Evolutionary conservation across 352 stramenopile species (phyloP).

Genomic region (Phytophthora podocarpi): DNA sequence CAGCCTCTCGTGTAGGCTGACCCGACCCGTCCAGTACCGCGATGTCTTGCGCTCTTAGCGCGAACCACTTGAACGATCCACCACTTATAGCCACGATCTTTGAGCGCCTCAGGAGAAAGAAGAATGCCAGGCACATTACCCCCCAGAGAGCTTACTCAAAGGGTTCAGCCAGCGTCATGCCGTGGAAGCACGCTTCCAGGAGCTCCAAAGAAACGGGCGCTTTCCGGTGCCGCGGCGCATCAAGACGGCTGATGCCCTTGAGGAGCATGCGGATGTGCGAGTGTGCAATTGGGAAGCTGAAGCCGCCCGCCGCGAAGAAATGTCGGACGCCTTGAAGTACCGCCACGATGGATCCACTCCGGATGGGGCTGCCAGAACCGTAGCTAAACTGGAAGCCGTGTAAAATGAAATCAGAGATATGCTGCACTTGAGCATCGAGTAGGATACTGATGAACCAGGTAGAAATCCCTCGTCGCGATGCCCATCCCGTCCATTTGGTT

Average conservation of each 20-base stretch:
- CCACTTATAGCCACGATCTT: constrained; percentile 6
- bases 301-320: background rate
- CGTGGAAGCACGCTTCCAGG: background rate
- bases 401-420: constrained; percentile 9
- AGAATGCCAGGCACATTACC: constrained; percentile 19
- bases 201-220: background rate
- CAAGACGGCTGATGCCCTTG: constrained; percentile 10
- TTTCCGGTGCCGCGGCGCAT: background rate
- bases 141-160: constrained; percentile 14
- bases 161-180: background rate
- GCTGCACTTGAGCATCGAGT: background rate
- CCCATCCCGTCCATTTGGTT: background rate
- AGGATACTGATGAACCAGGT: background rate
- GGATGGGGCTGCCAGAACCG: background rate
- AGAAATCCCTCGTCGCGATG: background rate
- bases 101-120: constrained; percentile 13
- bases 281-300: constrained; percentile 1
- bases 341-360: background rate
- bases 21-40: background rate
- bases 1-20: too few relatives aligned
- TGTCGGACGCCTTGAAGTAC: background rate
- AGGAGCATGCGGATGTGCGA: constrained; percentile 12
- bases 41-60: constrained; percentile 4
- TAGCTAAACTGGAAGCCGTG: background rate
- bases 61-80: constrained; percentile 21